Evolutionary conservation across 2,329 filamentous ascomycete genomes (phyloP), one percentile per base, ranked within the genome.

Genomic region (Claviceps africana): DNA sequence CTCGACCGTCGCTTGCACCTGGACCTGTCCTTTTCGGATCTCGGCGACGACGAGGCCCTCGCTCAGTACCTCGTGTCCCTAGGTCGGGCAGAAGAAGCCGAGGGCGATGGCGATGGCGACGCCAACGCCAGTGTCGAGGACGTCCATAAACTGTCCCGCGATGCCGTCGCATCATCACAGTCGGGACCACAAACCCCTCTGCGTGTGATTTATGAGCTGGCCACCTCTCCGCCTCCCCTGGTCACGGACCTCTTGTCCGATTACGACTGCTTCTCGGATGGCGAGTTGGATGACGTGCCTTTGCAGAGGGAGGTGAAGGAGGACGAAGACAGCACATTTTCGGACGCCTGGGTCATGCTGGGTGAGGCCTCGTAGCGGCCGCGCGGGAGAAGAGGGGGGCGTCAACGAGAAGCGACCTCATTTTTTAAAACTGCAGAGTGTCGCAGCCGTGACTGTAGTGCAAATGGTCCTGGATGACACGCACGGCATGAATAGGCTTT

Each of bases 321-420:
- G 46, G 52, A 58, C 56, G 58, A 60, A 55, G 58, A 60, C 50
- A 53, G 59, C 46, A 57, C 60, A 37, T 59, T 58, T 50, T 59
- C 63, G 25, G 68, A 67, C 43, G 60, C 65, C 55, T 73, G 70
- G 70, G 64, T 72, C 37, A 63, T 73, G 62, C 62, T 73, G 58
- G 67, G 66, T 61, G 70, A 72, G 65, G 71, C 66, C 70, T 71
- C 65, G 68, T 68, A 73, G 63, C 69, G 72, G n/a, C n/a, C n/a
- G n/a, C n/a, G n/a, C n/a, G n/a, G n/a, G n/a, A n/a, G n/a, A n/a
- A n/a, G n/a, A n/a, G n/a, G n/a, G n/a, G n/a, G n/a, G n/a, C n/a
- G n/a, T n/a, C n/a, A n/a, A n/a, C n/a, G n/a, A n/a, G n/a, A n/a
- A n/a, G n/a, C n/a, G n/a, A n/a, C n/a, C n/a, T n/a, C n/a, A n/a